Evolutionary conservation across 1,139 yeast species (phyloP), one percentile per base, ranked within the genome.

Genomic region (Nakaseomyces glabratus): DNA sequence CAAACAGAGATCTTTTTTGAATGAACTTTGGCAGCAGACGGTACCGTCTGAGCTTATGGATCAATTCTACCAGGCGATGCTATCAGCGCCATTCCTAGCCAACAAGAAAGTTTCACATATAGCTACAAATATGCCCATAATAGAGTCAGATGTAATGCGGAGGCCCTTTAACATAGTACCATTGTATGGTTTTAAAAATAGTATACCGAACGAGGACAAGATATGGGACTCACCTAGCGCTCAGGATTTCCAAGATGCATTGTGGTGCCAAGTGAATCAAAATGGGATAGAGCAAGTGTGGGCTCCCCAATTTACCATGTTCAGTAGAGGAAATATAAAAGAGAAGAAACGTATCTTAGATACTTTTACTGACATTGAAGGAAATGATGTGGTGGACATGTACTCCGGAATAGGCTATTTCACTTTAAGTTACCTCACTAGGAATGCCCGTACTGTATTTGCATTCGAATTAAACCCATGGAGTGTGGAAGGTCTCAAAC

Each of bases 371-470:
- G 47, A 55, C 9, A 59, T 75, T 2, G 39, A 48, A 6, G 63
- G 53, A 6, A 60, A 65, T 0, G 65, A 64, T 20, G 73, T 80
- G 0, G 62, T 80, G 5, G 95, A 85, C 51, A 51, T 85, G 39
- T 85, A 84, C 52, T 76, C 82, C 20, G 95, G 95, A 0, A 84
- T 85, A 35, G 95, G 95, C 1, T 85, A 85, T 55, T 85, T 85
- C 54, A 71, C 88, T 4, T 60, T 85, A 22, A 69, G 84, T 30
- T 85, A 85, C 49, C 62, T 82, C 32, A 62, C 61, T 33, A 63
- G 67, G 24, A 68, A 69, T 1, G 85, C 82, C 1, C 42, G 53
- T 9, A 60, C 61, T 12, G 60, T 82, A 0, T 68, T 76, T 31
- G 77, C 93, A 51, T 85, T 94, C 85, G 95, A 85, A 45, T 60